Conservation (phyloP, 192 early-diverging fungal genomes). For the Gorgonomyces haynaldii region DNA sequence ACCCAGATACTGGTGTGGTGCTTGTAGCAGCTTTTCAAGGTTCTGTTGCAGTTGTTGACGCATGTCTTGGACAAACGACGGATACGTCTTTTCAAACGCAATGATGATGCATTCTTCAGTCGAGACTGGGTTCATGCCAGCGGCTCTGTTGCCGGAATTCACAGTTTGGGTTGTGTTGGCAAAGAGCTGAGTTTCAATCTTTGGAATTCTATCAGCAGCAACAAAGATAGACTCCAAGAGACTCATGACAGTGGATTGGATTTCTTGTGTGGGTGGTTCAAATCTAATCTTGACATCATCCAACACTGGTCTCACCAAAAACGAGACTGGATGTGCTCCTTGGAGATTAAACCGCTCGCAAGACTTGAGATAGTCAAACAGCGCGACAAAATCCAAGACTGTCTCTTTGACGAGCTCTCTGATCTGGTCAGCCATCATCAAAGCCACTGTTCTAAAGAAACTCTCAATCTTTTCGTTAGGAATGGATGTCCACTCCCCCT, state of each 20-base stretch:
- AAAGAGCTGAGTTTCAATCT: constrained; percentile 47
- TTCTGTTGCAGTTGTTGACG: constrained; percentile 19
- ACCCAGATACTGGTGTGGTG: constrained; percentile 28
- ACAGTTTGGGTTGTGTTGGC: constrained; percentile 25
- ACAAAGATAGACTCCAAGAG: constrained; percentile 34
- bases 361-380: too few relatives aligned
- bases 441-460: constrained; percentile 39
- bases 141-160: constrained; percentile 19
- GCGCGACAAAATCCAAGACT: constrained; percentile 32
- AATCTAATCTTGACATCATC: constrained; percentile 34
- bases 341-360: constrained; percentile 13
- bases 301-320: constrained; percentile 24
- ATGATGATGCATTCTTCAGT: constrained; percentile 43
- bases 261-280: constrained; percentile 32
- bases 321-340: constrained; percentile 23
- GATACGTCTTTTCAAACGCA: constrained; percentile 42
- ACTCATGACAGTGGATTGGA: constrained; percentile 30
- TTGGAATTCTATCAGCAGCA: constrained; percentile 38
- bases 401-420: constrained; percentile 34
- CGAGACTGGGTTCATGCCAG: constrained; percentile 25
- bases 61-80: constrained; percentile 27
- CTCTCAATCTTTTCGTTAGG: constrained; percentile 36
- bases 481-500: constrained; percentile 43
- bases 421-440: constrained; percentile 40
- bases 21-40: constrained; percentile 21